phyloP scores from a whole-genome alignment of 1,139 yeast species.

The Lodderomyces elongisporus region DNA sequence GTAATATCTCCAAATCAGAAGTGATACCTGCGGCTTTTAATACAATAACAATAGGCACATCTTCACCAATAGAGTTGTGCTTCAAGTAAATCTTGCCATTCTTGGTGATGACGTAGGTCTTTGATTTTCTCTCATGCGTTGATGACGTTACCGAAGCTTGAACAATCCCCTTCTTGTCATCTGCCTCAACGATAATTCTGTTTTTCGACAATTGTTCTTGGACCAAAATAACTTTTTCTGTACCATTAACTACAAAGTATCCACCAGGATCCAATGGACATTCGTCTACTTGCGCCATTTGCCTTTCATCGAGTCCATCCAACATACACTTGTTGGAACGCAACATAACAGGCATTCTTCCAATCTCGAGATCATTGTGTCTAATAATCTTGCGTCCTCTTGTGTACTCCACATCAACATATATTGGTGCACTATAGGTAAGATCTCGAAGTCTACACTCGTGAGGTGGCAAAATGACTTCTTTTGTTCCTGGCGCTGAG shows the following conservation, averaged over 20 bases:
- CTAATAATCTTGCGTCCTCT: slow-evolving; percentile 88
- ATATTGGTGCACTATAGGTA: slow-evolving; percentile 93
- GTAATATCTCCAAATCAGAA: slow-evolving; percentile 89
- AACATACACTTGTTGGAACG: slow-evolving; percentile 87
- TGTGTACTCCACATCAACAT: slow-evolving; percentile 95
- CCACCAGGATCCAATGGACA: slow-evolving; percentile 99
- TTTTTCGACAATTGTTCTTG: slow-evolving; percentile 96
- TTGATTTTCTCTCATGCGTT: slow-evolving; percentile 95
- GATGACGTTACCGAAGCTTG: slow-evolving; percentile 98
- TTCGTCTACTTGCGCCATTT: slow-evolving; percentile 86
- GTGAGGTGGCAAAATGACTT: slow-evolving; percentile 80
- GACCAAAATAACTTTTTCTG: slow-evolving; percentile 92
- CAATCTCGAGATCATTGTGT: slow-evolving; percentile 88
- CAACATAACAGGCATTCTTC: slow-evolving; percentile 97
- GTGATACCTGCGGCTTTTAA: slow-evolving; percentile 94
- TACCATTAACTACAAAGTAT: slow-evolving; percentile 94
- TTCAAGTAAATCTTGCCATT: slow-evolving; percentile 85
- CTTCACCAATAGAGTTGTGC: slow-evolving; percentile 93
- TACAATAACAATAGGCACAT: slow-evolving; percentile 88
- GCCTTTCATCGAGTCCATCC: slow-evolving; percentile 68
- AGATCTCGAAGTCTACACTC: slow-evolving; percentile 94
- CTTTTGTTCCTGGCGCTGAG: slow-evolving; percentile 48
- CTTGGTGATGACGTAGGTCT: slow-evolving; percentile 90
- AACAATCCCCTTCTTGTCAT: slow-evolving; percentile 87
- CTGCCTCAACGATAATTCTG: slow-evolving; percentile 97